Base-by-base conservation (phyloP, 768 basidiomycete species). In the Boletus rubescentipes region DNA sequence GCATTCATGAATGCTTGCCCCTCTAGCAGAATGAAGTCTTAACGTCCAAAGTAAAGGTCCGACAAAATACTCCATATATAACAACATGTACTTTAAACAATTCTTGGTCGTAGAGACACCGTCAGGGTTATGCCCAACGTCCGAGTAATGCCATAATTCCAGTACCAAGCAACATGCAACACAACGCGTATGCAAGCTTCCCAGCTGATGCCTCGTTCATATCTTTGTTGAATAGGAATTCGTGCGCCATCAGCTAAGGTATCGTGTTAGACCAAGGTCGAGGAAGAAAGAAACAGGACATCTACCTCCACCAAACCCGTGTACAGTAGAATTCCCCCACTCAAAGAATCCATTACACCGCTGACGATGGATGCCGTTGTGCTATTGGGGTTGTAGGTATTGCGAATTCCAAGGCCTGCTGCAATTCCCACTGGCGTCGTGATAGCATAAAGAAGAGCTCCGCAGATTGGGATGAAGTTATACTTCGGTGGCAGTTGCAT, bases 101-200 rank as follows among this genome's bases (percentile, higher is more conserved):
- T 6, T n/a, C 12, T 46, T n/a, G 29, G 10, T 9, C 37, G 11
- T 45, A 21, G 12, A 21, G 12, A 7, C 26, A 4, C 26, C 6
- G 10, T 32, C 21, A 10, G 8, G 4, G 23, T 75, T 69, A 95
- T 23, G 93, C 94, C 95, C 95, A 97, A 53, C 80, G 75, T 12
- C 94, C 95, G 16, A 98, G 78, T 10, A 97, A 77, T 1, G 93
- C 85, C 95, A 98, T 98, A n/a, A 97, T 47, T 1, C 78, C 93
- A 23, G 85, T 86, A 10, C 95, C 95, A 9, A 86, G 54, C n/a
- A 87, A 59, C 86, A 97, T 92, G 61, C 83, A 86, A n/a, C 72
- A 69, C 55, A 93, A 57, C 8, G 91, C 85, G 58, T 90, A 96
- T 0, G 77, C 70, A n/a, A 96, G 71, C 62, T 84, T 83, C 26